phyloP scores from a whole-genome alignment of 2,329 filamentous ascomycete genomes.

The Rhytidhysteron rufulum region DNA sequence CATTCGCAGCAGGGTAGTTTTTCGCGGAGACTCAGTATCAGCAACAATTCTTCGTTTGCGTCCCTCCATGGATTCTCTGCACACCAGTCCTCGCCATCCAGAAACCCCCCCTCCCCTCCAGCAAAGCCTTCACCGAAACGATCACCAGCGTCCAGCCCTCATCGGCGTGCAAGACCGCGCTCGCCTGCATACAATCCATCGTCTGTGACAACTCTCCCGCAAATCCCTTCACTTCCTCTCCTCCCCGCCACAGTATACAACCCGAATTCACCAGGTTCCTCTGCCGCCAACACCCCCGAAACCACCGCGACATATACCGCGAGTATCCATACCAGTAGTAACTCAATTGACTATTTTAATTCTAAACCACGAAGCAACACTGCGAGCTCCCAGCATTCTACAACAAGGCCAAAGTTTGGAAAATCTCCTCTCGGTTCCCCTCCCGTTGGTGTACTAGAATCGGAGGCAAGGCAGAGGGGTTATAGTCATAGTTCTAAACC shows the following conservation, averaged over 20 bases:
- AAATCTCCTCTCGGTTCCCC: constrained; percentile 33
- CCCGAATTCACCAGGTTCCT: constrained; percentile 31
- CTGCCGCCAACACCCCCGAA: constrained; percentile 25
- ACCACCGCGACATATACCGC: constrained; percentile 34
- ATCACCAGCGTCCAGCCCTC: constrained; percentile 38
- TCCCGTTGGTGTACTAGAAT: constrained; percentile 24
- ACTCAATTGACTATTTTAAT: constrained; percentile 38
- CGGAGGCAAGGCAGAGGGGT: constrained; percentile 26
- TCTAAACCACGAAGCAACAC: constrained; percentile 18
- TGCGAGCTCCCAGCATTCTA: constrained; percentile 17
- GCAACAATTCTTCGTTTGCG: constrained; percentile 31
- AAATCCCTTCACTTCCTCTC: constrained; percentile 26
- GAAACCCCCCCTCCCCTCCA: constrained; percentile 9
- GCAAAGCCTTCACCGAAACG: constrained; percentile 15
- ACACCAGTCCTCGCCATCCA: constrained; percentile 23
- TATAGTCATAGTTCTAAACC: constrained; percentile 13
- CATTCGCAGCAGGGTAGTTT: constrained; percentile 26
- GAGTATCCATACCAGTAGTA: constrained; percentile 17
- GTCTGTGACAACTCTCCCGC: constrained; percentile 28
- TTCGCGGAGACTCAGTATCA: constrained; percentile 37
- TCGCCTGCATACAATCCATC: constrained; percentile 30
- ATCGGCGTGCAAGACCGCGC: constrained; percentile 23
- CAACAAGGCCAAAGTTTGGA: constrained; percentile 27
- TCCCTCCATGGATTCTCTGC: constrained; percentile 32
- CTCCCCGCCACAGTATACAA: constrained; percentile 36